These are phyloP conservation scores for Senna siamea DNA, from an alignment of 306 rosid species.

Conservation along the genomic window DNA sequence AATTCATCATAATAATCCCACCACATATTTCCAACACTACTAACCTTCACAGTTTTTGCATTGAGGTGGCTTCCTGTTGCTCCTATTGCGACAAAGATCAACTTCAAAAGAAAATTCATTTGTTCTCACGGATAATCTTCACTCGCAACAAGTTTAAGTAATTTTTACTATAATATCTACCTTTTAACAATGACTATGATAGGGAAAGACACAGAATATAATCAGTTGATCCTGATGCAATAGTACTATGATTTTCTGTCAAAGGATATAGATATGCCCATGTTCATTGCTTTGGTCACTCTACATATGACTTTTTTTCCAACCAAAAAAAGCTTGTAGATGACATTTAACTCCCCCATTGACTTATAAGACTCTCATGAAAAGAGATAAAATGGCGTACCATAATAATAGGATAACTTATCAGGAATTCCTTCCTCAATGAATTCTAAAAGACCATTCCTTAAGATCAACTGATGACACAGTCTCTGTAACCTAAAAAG, in stretches of 20 bases:
- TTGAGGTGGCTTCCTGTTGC: no score
- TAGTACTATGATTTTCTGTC: not conserved
- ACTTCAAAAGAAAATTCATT: not conserved
- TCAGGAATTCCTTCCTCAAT: not conserved
- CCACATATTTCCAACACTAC: no score
- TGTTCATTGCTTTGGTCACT: not conserved
- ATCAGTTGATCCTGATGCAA: not conserved
- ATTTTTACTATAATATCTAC: conserved; percentile 1
- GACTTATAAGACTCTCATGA: not conserved
- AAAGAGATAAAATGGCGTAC: not conserved
- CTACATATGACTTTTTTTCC: not conserved
- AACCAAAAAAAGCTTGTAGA: not conserved
- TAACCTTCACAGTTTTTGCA: not conserved
- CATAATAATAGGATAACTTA: not conserved
- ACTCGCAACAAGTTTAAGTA: not conserved
- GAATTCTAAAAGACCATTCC: not conserved
- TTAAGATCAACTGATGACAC: not conserved
- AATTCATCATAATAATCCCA: no score
- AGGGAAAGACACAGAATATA: not conserved
- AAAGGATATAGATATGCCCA: not conserved
- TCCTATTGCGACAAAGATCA: not conserved
- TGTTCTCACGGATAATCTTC: not conserved
- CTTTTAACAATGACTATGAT: not conserved
- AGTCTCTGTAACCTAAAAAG: no score
- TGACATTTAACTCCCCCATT: not conserved